phyloP scores from a whole-genome alignment of 1,139 yeast species.

The Geotrichum carabidarum region DNA sequence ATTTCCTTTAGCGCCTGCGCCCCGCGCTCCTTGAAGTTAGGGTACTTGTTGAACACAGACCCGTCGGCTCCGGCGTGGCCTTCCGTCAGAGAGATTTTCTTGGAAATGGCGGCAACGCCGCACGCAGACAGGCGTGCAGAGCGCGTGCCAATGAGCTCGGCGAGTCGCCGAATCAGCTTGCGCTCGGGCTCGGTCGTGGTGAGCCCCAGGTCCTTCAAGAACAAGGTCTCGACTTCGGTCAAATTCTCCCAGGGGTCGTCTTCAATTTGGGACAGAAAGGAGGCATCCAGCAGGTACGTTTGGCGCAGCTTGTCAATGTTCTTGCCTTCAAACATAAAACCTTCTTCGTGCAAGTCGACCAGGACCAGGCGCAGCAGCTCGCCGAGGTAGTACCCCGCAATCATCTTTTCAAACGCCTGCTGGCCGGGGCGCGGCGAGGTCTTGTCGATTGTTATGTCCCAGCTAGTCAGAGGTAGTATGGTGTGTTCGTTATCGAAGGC shows the following conservation, averaged over 20 bases:
- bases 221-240: conserved; percentile 64
- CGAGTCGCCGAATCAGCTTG: conserved; percentile 71
- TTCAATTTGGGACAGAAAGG: conserved; percentile 81
- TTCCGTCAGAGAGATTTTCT: conserved; percentile 69
- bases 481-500: conserved; percentile 88
- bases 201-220: conserved; percentile 55
- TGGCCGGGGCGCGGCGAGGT: conserved; percentile 96
- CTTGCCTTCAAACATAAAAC: conserved; percentile 64
- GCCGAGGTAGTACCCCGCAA: conserved; percentile 93
- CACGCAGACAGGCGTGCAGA: conserved; percentile 89
- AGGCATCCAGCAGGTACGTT: conserved; percentile 78
- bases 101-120: conserved; percentile 92
- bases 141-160: conserved; percentile 86
- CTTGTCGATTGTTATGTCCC: conserved; percentile 71
- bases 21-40: conserved; percentile 84
- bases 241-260: conserved; percentile 87
- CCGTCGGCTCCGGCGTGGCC: conserved; percentile 98
- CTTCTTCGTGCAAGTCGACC: conserved; percentile 62
- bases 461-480: conserved; percentile 79
- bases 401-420: conserved; percentile 95
- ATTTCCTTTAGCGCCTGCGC: conserved; percentile 85
- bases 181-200: conserved; percentile 73
- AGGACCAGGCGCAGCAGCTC: conserved; percentile 80
- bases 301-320: conserved; percentile 54
- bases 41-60: conserved; percentile 89